Percentiles rank a stretch among this genome's conserved stretches.
These are phyloP conservation scores for Blastobotrys attinorum DNA, from an alignment of 805 yeast species.

Conservation along the genomic window DNA sequence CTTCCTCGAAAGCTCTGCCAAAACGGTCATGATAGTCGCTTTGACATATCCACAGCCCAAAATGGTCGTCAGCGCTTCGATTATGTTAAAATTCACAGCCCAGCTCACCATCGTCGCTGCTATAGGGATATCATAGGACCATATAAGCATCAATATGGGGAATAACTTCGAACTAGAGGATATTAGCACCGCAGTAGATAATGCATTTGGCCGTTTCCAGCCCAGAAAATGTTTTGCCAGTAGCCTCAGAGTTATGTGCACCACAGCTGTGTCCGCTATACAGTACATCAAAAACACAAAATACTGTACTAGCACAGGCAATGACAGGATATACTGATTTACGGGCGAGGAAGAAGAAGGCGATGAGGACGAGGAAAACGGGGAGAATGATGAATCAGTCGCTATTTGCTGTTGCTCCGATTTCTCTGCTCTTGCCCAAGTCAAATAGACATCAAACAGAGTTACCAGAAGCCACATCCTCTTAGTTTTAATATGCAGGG, in stretches of 20 bases:
- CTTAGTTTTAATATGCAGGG: conserved; percentile 16
- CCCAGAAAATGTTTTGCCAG: conserved; percentile 28
- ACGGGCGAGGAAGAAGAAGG: too few relatives aligned
- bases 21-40: conserved; percentile 25
- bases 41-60: conserved; percentile 28
- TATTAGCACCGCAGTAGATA: conserved; percentile 63
- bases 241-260: conserved; percentile 31
- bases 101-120: conserved; percentile 52
- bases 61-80: conserved; percentile 53
- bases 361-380: too few relatives aligned
- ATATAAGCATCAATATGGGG: conserved; percentile 87
- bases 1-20: conserved; percentile 14
- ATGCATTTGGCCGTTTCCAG: conserved; percentile 34
- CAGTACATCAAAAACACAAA: conserved; percentile 30
- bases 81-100: conserved; percentile 51
- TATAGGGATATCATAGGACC: conserved; percentile 88
- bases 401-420: conserved; percentile 22
- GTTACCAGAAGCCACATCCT: conserved; percentile 55
- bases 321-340: conserved; percentile 15
- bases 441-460: conserved; percentile 80
- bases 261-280: conserved; percentile 26
- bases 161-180: conserved; percentile 76
- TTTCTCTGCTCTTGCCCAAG: conserved; percentile 87
- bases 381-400: too few relatives aligned
- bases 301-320: conserved; percentile 32